Percentiles rank a stretch among this genome's conserved stretches.
Evolutionary conservation across 73 alveolate genomes (phyloP).

Genomic region (Uronychia setigera): DNA sequence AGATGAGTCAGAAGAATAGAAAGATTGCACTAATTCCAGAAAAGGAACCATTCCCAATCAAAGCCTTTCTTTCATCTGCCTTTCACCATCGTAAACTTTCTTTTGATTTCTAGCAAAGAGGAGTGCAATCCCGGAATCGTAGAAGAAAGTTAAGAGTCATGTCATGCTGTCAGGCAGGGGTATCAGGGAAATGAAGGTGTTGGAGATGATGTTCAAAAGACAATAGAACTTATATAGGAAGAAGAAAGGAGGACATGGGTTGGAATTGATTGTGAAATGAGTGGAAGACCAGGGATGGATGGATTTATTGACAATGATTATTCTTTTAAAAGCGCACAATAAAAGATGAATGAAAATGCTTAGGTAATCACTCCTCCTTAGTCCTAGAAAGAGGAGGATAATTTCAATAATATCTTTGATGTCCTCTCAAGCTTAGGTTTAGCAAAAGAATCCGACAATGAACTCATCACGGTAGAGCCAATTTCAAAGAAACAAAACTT

Average conservation of each 20-base stretch:
- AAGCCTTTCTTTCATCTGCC: too few relatives aligned
- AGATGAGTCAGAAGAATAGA: too few relatives aligned
- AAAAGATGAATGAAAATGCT: background rate
- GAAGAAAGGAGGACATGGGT: conserved; percentile 21
- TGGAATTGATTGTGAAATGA: conserved; percentile 29
- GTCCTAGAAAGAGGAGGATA: background rate
- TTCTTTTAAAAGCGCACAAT: background rate
- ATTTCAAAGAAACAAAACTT: background rate
- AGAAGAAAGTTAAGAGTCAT: too few relatives aligned
- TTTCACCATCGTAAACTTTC: too few relatives aligned
- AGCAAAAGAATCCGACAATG: background rate
- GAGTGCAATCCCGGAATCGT: too few relatives aligned
- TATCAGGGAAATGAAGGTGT: too few relatives aligned
- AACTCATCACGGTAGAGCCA: background rate
- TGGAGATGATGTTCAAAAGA: too few relatives aligned
- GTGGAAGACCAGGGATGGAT: conserved; percentile 32
- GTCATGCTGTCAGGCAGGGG: too few relatives aligned
- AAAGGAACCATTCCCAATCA: too few relatives aligned
- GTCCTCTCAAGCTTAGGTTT: background rate
- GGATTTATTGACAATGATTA: background rate
- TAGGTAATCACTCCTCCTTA: background rate
- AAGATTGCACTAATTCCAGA: too few relatives aligned
- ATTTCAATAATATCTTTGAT: background rate
- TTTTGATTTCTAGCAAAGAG: too few relatives aligned
- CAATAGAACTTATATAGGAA: background rate